Base-by-base conservation (phyloP, 163 green algal genomes). In the Scenedesmus sp. region DNA sequence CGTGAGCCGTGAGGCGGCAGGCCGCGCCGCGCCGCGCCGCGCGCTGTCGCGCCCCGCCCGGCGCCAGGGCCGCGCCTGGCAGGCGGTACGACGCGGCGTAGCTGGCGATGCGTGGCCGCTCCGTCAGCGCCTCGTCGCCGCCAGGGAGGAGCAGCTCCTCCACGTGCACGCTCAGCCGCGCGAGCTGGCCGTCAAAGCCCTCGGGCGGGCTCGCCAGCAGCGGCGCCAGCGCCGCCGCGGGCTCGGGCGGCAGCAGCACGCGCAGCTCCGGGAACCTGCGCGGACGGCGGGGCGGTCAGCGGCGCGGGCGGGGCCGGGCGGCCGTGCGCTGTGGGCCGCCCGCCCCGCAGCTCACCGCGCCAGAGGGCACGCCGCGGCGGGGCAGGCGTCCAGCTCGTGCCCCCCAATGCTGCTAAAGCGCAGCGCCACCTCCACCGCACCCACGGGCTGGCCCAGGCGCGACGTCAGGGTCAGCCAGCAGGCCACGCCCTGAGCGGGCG, bases 341-440 rank as follows among this genome's bases (percentile, higher is more conserved):
- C 39, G 39, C 39, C 6, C 39, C 39, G 39, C 39, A 47, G 39
- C 47, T 44, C 39, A 78, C 82, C 54, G 82, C 34, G 42, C 11
- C 2, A 84, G 42, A 0, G 76, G 75, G 10, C 63, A 29, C 28
- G 57, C 26, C 6, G 82, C 76, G 57, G 75, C 28, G 9, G 45
- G 57, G 79, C 70, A 81, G 0, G 15, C 18, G 54, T 84, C 62
- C 2, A 70, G 50, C 28, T 33, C n/a, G 2, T 57, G 28, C 17
- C 63, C 69, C 0, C 62, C 64, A 5, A 87, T 71, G 54, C 72
- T 58, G 0, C 34, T 78, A 28, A 91, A 69, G 31, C 44, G 29
- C 14, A 91, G n/a, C 17, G 77, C 47, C 29, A 91, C 28, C 67
- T 89, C 81, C 45, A 91, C 84, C 28, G 86, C 86, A 0, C 84